phyloP scores from a whole-genome alignment of 75 land plant genomes.

The Isoetes taiwanensis region DNA sequence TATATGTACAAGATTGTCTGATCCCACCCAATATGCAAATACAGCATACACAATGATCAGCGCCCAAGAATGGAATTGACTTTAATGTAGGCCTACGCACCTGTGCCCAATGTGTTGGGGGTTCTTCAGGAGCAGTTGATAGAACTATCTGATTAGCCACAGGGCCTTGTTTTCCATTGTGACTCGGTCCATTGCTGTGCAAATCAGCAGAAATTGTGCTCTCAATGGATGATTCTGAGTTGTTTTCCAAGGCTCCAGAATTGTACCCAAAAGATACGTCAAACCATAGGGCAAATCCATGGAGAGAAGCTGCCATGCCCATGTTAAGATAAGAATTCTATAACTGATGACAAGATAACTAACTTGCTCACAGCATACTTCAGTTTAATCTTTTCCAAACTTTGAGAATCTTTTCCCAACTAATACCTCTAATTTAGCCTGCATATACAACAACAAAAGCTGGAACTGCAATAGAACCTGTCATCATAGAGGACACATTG shows the following conservation, averaged over 20 bases:
- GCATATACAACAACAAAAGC: neutral
- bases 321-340: neutral
- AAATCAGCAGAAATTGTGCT: slow-evolving; percentile 15
- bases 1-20: slow-evolving; percentile 82
- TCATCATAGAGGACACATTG: slow-evolving; percentile 68
- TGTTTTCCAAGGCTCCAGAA: slow-evolving; percentile 11
- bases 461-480: slow-evolving; percentile 30
- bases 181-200: slow-evolving; percentile 16
- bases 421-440: neutral
- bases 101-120: slow-evolving; percentile 97
- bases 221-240: slow-evolving; percentile 12
- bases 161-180: slow-evolving; percentile 36
- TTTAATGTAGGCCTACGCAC: slow-evolving; percentile 16
- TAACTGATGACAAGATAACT: neutral
- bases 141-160: slow-evolving; percentile 39
- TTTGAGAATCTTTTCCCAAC: neutral
- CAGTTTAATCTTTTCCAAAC: neutral
- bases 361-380: neutral
- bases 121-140: slow-evolving; percentile 88
- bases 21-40: neutral
- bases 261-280: slow-evolving; percentile 60
- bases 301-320: slow-evolving; percentile 50
- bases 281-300: slow-evolving; percentile 98
- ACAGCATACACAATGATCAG: neutral
- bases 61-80: neutral